These are phyloP conservation scores for Candida sp. DNA, from an alignment of 1,139 yeast genomes.

Conservation along the genomic window DNA sequence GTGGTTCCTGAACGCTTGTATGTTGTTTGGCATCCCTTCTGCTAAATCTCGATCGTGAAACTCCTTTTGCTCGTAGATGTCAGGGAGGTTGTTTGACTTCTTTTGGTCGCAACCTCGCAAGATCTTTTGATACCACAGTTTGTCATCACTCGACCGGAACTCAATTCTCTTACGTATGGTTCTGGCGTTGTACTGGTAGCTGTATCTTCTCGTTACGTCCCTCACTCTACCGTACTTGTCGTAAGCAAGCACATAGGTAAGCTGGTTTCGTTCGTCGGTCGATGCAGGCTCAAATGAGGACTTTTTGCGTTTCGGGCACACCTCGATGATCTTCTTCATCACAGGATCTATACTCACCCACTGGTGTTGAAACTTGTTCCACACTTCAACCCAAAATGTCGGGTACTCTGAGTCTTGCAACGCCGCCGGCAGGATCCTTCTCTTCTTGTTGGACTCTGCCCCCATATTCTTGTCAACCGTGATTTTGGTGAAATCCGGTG, in stretches of 20 bases:
- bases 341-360: slow-evolving; percentile 93
- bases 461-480: slow-evolving; percentile 13
- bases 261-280: slow-evolving; percentile 58
- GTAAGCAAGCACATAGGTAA: slow-evolving; percentile 79
- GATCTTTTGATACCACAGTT: slow-evolving; percentile 62
- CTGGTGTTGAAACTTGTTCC: slow-evolving; percentile 72
- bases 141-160: slow-evolving; percentile 58
- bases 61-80: slow-evolving; percentile 72
- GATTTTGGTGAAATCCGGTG: slow-evolving; percentile 75
- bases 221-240: slow-evolving; percentile 67
- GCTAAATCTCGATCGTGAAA: slow-evolving; percentile 66
- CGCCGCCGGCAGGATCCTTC: background rate
- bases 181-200: slow-evolving; percentile 72
- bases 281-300: slow-evolving; percentile 81
- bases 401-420: slow-evolving; percentile 56
- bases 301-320: slow-evolving; percentile 56
- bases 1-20: slow-evolving; percentile 85
- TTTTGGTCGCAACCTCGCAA: slow-evolving; percentile 36
- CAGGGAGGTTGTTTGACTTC: slow-evolving; percentile 47
- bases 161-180: slow-evolving; percentile 73
- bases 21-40: slow-evolving; percentile 89
- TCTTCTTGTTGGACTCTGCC: background rate
- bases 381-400: slow-evolving; percentile 92
- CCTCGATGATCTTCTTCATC: slow-evolving; percentile 66
- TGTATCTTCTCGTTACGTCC: slow-evolving; percentile 88